These are phyloP conservation scores for Suillus fuscotomentosus DNA, from an alignment of 768 basidiomycete species.

Conservation along the genomic window DNA sequence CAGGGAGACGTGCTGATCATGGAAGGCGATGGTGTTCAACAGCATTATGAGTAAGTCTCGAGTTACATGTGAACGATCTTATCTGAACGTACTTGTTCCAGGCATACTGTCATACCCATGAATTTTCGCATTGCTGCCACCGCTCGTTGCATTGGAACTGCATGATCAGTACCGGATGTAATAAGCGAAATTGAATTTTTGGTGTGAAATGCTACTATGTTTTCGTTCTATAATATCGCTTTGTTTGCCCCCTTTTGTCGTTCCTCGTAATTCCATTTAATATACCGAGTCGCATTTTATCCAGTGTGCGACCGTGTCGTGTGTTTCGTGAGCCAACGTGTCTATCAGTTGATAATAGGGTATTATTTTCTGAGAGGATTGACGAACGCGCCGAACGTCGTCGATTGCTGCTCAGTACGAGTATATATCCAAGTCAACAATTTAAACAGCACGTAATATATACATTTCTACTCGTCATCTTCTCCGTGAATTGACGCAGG, in stretches of 20 bases:
- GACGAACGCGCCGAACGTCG: background rate
- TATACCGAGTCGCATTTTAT: background rate
- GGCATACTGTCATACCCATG: conserved; percentile 72
- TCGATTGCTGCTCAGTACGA: background rate
- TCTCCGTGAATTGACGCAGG: conserved; percentile 45
- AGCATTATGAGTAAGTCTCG: conserved; percentile 62
- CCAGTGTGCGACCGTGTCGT: background rate
- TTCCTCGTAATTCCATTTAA: background rate
- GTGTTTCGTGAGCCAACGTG: background rate
- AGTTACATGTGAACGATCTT: conserved; percentile 4
- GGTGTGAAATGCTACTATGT: background rate
- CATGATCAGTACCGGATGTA: conserved; percentile 10
- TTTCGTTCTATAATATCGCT: background rate
- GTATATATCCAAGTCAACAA: background rate
- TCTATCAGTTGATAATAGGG: background rate
- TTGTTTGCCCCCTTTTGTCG: background rate
- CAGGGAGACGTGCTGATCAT: conserved; percentile 80
- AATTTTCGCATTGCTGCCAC: conserved; percentile 82
- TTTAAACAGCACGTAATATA: background rate
- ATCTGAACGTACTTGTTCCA: conserved; percentile 26
- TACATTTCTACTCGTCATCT: background rate
- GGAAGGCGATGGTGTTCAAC: conserved; percentile 68
- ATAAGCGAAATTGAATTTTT: background rate
- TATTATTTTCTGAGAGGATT: background rate
- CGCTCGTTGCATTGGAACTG: conserved; percentile 58